Conservation (phyloP, 495 filamentous ascomycete genomes). For the Aspergillus wentii region DNA sequence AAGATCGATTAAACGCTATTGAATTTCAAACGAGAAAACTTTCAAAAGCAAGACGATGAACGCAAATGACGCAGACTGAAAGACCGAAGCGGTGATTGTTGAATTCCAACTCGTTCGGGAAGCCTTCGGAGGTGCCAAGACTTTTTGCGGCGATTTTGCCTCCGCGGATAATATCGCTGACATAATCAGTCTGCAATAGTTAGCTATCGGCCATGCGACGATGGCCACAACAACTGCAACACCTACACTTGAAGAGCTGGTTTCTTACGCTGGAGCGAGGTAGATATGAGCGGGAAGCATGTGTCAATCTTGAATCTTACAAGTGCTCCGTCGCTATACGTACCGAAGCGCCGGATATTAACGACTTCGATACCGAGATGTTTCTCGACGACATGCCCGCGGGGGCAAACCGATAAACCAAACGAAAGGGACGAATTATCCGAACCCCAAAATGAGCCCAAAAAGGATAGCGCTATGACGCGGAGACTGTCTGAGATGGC, state of each 20-base stretch:
- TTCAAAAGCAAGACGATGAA: constrained; percentile 31
- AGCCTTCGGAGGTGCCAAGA: constrained; percentile 20
- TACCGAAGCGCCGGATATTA: constrained; percentile 4
- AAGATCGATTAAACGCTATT: no score
- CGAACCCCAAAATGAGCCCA: constrained; percentile 11
- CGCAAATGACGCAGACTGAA: neutral
- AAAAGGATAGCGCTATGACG: constrained; percentile 60
- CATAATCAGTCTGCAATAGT: constrained; percentile 15
- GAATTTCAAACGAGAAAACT: constrained; percentile 31
- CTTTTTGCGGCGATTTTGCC: constrained; percentile 24
- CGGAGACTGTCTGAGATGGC: constrained; percentile 72
- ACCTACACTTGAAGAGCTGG: neutral
- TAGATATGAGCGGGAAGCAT: constrained; percentile 23
- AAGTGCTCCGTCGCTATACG: constrained; percentile 8
- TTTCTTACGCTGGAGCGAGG: neutral
- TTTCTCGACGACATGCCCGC: constrained; percentile 18
- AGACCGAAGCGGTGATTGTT: no score
- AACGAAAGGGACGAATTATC: constrained; percentile 9
- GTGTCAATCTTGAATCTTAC: constrained; percentile 12
- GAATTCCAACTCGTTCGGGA: constrained; percentile 9
- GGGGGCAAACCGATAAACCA: constrained; percentile 18
- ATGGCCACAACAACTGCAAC: neutral
- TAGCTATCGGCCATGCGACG: neutral
- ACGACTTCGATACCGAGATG: constrained; percentile 6
- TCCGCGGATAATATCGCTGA: constrained; percentile 43